phyloP scores from a whole-genome alignment of 441 rosid genomes.

The Metrosideros polymorpha region DNA sequence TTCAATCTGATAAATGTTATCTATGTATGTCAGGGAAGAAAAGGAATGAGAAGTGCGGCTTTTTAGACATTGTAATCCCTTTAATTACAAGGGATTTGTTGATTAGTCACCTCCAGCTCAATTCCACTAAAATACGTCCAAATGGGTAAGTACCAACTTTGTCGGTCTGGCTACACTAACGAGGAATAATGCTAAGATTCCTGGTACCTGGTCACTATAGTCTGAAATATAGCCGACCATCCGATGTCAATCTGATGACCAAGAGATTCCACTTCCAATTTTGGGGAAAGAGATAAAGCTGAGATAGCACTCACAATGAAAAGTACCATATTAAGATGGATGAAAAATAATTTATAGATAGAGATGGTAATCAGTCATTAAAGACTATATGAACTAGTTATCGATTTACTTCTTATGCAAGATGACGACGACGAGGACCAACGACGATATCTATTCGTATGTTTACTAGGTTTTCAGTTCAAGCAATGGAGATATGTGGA shows the following conservation, averaged over 20 bases:
- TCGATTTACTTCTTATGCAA: neutral
- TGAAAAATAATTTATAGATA: neutral
- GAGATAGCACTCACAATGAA: neutral
- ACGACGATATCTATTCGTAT: neutral
- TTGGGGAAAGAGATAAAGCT: neutral
- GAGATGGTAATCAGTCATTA: neutral
- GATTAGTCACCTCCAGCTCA: neutral
- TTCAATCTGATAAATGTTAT: neutral
- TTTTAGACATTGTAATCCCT: neutral
- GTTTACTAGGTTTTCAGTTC: neutral
- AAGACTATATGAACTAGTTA: neutral
- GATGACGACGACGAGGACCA: neutral
- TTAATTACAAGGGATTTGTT: neutral
- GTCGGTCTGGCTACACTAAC: neutral
- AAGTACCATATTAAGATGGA: neutral
- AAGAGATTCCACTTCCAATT: neutral
- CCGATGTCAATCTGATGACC: too few relatives aligned
- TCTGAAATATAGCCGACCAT: neutral
- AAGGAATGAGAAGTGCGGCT: neutral
- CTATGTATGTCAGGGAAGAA: neutral
- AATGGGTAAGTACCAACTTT: neutral
- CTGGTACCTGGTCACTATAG: neutral
- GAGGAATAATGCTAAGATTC: neutral
- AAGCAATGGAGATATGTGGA: neutral
- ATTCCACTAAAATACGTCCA: neutral